Conservation (phyloP, 176 grass and related monocot species). For the Phoenix roebelenii region DNA sequence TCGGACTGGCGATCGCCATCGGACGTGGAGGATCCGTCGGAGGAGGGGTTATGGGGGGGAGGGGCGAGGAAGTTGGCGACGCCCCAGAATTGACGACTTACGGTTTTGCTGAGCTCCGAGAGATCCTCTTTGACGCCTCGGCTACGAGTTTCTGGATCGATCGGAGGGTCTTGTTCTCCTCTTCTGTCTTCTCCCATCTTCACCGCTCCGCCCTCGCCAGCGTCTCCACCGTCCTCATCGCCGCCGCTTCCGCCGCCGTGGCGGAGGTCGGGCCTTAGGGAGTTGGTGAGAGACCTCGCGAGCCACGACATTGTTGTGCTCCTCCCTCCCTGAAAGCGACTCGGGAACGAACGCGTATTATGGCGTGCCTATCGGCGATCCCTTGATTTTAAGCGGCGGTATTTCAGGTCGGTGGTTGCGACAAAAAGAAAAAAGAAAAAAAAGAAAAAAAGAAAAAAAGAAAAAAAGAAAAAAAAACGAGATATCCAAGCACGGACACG, state of each 20-base stretch:
- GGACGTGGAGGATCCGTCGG: constrained; percentile 9
- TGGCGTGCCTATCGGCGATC: too few species aligned
- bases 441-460: too few species aligned
- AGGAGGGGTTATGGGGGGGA: constrained; percentile 31
- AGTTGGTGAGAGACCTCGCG: constrained; percentile 61
- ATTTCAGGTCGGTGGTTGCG: too few species aligned
- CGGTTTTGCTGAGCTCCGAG: constrained; percentile 69
- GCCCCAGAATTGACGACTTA: constrained; percentile 70
- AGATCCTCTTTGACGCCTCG: constrained; percentile 86
- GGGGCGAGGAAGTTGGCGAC: constrained; percentile 82
- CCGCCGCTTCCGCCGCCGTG: constrained; percentile 29
- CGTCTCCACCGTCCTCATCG: constrained; percentile 28
- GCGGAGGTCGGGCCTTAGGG: constrained; percentile 28
- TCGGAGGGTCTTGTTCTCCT: neutral
- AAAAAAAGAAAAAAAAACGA: too few species aligned
- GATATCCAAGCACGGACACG: too few species aligned
- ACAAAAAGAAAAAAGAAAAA: too few species aligned
- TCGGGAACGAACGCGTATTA: too few species aligned
- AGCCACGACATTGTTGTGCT: constrained; percentile 65
- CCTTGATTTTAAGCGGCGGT: too few species aligned
- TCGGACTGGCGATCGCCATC: neutral
- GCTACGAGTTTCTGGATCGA: constrained; percentile 1
- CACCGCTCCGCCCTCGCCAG: neutral
- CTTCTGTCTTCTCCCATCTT: neutral
- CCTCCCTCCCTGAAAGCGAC: too few species aligned